phyloP scores from a whole-genome alignment of 805 yeast species.

The Zygoascus biomembranicola region DNA sequence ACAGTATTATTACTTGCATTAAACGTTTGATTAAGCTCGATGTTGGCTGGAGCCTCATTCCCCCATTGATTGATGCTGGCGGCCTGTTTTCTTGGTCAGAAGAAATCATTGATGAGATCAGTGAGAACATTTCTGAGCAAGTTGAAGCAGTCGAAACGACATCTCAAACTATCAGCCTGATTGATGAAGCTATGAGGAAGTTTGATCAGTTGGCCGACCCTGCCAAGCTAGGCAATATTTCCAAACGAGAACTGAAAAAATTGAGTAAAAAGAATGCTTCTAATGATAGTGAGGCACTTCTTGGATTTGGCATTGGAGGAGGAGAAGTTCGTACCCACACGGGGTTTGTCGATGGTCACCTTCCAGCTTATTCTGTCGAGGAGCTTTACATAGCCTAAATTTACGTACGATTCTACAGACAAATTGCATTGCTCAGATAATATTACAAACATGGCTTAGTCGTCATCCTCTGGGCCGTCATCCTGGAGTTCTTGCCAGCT shows the following conservation, averaged over 20 bases:
- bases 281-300: conserved; percentile 3
- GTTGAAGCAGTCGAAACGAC: conserved; percentile 31
- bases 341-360: background rate
- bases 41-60: conserved; percentile 53
- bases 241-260: conserved; percentile 20
- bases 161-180: conserved; percentile 16
- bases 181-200: conserved; percentile 22
- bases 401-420: background rate
- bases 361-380: background rate
- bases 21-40: conserved; percentile 38
- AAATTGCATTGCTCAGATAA: background rate
- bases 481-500: conserved; percentile 30
- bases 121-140: conserved; percentile 38
- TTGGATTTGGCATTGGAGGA: conserved; percentile 10
- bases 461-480: conserved; percentile 27
- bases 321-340: background rate
- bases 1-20: conserved; percentile 27
- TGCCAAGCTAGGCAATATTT: conserved; percentile 4
- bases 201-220: conserved; percentile 17
- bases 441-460: background rate
- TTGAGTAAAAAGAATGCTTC: conserved; percentile 14
- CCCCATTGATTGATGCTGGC: conserved; percentile 61
- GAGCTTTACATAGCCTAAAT: background rate
- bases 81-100: conserved; percentile 62
- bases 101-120: conserved; percentile 40